These are phyloP conservation scores for Canna indica DNA, from an alignment of 176 grass and related monocot species.

Conservation along the genomic window DNA sequence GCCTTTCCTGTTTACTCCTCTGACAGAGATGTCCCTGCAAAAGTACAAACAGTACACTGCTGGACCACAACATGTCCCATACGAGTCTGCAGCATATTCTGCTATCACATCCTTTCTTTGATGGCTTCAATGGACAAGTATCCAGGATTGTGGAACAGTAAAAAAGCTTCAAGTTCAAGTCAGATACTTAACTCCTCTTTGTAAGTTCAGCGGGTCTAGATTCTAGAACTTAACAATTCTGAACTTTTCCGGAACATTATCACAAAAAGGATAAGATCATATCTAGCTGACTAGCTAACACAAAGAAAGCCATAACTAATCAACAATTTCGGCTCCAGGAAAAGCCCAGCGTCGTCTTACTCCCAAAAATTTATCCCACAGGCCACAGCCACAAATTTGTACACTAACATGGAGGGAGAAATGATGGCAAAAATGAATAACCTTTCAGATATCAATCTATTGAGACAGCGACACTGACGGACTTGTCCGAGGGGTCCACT, in stretches of 20 bases:
- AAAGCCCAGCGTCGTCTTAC: not conserved
- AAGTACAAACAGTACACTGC: not conserved
- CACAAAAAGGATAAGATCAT: conserved; percentile 3
- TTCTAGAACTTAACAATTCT: too few relatives aligned
- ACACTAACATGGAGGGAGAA: not conserved
- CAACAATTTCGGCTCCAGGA: not conserved
- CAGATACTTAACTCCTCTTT: too few relatives aligned
- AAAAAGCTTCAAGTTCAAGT: not conserved
- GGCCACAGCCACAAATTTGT: not conserved
- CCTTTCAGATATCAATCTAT: not conserved
- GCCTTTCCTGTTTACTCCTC: not conserved
- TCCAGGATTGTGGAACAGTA: too few relatives aligned
- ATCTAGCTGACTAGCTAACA: not conserved
- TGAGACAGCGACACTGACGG: not conserved
- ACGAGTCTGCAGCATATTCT: not conserved
- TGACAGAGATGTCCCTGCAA: not conserved
- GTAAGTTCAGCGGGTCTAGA: too few relatives aligned
- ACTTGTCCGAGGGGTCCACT: not conserved
- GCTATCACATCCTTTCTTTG: not conserved
- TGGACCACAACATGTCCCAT: not conserved
- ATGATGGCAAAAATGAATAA: not conserved
- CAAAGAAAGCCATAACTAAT: not conserved
- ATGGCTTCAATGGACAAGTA: too few relatives aligned
- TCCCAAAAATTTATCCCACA: not conserved
- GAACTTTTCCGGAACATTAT: not conserved